These are phyloP conservation scores for Pestalotiopsis sp. DNA, from an alignment of 2,329 filamentous ascomycete genomes.

Conservation along the genomic window DNA sequence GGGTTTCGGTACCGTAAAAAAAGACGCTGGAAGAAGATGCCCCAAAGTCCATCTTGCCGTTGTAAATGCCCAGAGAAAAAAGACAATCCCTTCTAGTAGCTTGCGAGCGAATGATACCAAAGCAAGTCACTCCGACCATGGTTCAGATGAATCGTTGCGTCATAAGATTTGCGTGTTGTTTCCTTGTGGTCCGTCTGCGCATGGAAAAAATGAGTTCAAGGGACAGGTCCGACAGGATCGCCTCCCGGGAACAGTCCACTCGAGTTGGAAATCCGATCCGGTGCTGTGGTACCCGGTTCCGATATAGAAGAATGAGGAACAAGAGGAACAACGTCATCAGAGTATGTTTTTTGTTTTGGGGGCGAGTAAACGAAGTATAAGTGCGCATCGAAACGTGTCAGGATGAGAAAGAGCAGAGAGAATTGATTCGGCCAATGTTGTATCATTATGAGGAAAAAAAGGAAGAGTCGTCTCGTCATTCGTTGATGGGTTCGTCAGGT, in stretches of 20 bases:
- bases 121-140: background rate
- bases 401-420: conserved; percentile 8
- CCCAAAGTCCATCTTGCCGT: background rate
- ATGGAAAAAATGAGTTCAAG: background rate
- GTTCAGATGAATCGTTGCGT: conserved; percentile 24
- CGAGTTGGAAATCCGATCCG: conserved; percentile 27
- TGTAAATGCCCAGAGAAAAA: conserved; percentile 1
- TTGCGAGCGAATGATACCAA: conserved; percentile 9
- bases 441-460: background rate
- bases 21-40: background rate
- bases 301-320: conserved; percentile 21
- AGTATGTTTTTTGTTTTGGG: background rate
- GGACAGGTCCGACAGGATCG: conserved; percentile 21
- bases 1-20: background rate
- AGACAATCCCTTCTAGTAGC: background rate
- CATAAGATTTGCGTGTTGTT: conserved; percentile 29
- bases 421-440: background rate
- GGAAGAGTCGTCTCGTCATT: conserved; percentile 16
- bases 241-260: conserved; percentile 16
- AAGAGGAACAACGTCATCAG: conserved; percentile 14
- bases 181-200: conserved; percentile 16
- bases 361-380: conserved; percentile 15
- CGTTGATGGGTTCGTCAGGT: conserved; percentile 27
- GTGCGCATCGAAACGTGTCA: conserved; percentile 13
- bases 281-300: conserved; percentile 25